A percentile compares a stretch with the other conserved stretches of the same genome.
Evolutionary conservation across 768 basidiomycete genomes (phyloP).

Genomic region (Psilocybe subaeruginosa): DNA sequence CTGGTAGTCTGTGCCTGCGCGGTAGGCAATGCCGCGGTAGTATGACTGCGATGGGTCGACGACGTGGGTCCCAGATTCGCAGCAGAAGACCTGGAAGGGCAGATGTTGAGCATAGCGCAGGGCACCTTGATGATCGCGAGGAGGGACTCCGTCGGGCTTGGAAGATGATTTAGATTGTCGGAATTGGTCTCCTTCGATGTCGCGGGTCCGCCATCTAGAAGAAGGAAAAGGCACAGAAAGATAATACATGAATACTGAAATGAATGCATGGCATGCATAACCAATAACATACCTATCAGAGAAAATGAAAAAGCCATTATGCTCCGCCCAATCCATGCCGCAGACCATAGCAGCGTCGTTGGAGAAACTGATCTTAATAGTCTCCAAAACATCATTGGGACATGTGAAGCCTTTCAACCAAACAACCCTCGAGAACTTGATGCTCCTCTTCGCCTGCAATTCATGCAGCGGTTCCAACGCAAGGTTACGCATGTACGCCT

Average conservation of each 20-base stretch:
- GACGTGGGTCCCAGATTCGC: constrained; percentile 96
- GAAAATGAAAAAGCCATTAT: constrained; percentile 96
- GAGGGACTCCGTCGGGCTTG: constrained; percentile 88
- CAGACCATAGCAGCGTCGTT: constrained; percentile 99
- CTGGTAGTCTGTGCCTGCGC: constrained; percentile 79
- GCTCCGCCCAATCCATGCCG: constrained; percentile 99
- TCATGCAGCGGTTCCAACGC: constrained; percentile 91
- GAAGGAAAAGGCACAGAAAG: background rate
- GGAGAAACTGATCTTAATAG: constrained; percentile 83
- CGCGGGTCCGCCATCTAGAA: constrained; percentile 91
- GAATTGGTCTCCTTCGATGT: constrained; percentile 98
- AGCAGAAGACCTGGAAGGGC: constrained; percentile 99
- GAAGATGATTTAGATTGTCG: constrained; percentile 94
- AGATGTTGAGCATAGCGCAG: constrained; percentile 88
- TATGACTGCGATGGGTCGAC: constrained; percentile 96
- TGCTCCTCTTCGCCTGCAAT: constrained; percentile 70
- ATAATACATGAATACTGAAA: background rate
- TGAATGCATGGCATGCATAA: background rate
- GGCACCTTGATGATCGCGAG: constrained; percentile 82
- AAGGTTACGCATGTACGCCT: constrained; percentile 91
- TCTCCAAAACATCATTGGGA: constrained; percentile 97
- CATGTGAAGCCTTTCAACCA: constrained; percentile 99
- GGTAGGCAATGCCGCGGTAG: constrained; percentile 87
- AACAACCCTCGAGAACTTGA: constrained; percentile 88
- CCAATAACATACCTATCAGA: constrained; percentile 80